phyloP scores from a whole-genome alignment of 352 stramenopile species.

The Phytopythium cucurbitacearum region DNA sequence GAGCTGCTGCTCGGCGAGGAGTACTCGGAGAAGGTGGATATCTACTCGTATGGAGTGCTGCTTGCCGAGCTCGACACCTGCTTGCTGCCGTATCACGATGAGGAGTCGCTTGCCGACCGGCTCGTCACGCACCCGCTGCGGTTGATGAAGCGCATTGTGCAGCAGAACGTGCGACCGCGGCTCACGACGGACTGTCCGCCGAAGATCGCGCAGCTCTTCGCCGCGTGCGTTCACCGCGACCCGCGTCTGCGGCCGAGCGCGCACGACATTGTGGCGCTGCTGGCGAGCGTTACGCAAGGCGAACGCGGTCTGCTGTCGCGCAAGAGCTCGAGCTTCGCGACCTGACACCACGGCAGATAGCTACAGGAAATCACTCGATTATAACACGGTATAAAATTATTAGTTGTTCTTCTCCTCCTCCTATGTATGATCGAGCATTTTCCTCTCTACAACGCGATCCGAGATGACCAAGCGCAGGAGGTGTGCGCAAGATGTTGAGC shows the following conservation, averaged over 20 bases:
- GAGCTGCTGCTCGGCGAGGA: slow-evolving; percentile 58
- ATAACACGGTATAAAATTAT: neutral
- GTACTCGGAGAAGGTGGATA: slow-evolving; percentile 73
- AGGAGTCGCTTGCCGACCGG: slow-evolving; percentile 27
- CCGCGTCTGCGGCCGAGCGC: slow-evolving; percentile 43
- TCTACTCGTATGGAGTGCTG: slow-evolving; percentile 78
- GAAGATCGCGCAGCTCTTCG: slow-evolving; percentile 53
- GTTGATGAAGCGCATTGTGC: slow-evolving; percentile 53
- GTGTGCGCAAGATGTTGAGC: no score
- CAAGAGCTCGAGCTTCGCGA: slow-evolving; percentile 26
- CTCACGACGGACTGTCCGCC: slow-evolving; percentile 50
- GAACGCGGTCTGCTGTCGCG: slow-evolving; percentile 23
- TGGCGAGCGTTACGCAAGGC: slow-evolving; percentile 21
- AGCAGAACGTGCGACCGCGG: slow-evolving; percentile 51
- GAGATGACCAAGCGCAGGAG: no score
- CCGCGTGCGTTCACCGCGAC: slow-evolving; percentile 46
- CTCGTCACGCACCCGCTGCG: slow-evolving; percentile 49
- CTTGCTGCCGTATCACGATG: slow-evolving; percentile 60
- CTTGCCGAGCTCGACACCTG: slow-evolving; percentile 73
- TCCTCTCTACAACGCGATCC: no score
- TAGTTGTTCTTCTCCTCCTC: no score
- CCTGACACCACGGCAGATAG: slow-evolving; percentile 5
- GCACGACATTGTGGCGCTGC: slow-evolving; percentile 36
- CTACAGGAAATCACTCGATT: neutral
- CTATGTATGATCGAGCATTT: no score